Evolutionary conservation across 192 early-diverging fungal species (phyloP).

Genomic region (Coemansia sp.): DNA sequence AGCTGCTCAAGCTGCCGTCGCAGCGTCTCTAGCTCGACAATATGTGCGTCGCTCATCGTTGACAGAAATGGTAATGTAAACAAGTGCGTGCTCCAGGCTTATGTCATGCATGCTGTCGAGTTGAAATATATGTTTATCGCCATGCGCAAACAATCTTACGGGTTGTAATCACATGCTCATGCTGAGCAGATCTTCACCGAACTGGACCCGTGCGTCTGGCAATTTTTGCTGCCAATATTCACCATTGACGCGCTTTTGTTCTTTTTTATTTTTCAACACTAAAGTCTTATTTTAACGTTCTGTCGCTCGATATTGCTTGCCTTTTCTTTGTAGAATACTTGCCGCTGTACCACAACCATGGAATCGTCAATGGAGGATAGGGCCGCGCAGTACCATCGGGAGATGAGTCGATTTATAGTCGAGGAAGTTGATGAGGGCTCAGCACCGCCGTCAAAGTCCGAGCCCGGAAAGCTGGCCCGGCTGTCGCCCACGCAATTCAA

Average conservation of each 20-base stretch:
- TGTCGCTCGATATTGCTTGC: background rate
- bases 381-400: conserved; percentile 51
- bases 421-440: conserved; percentile 47
- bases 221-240: too few relatives aligned
- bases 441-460: conserved; percentile 29
- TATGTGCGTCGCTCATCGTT: conserved; percentile 28
- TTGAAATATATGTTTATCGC: background rate
- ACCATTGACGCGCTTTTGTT: background rate
- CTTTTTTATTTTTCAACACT: background rate
- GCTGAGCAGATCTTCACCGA: background rate
- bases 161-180: conserved; percentile 8
- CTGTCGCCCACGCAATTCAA: conserved; percentile 84
- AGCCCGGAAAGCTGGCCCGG: conserved; percentile 69
- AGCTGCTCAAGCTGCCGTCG: conserved; percentile 55
- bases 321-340: background rate
- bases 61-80: background rate
- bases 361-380: conserved; percentile 43
- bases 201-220: background rate
- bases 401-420: conserved; percentile 51
- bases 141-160: conserved; percentile 1
- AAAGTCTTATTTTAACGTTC: background rate
- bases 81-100: background rate
- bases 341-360: conserved; percentile 2
- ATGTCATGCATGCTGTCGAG: background rate
- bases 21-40: conserved; percentile 52